Base-by-base conservation (phyloP, 2,329 filamentous ascomycete species). In the Botrytis fabae region DNA sequence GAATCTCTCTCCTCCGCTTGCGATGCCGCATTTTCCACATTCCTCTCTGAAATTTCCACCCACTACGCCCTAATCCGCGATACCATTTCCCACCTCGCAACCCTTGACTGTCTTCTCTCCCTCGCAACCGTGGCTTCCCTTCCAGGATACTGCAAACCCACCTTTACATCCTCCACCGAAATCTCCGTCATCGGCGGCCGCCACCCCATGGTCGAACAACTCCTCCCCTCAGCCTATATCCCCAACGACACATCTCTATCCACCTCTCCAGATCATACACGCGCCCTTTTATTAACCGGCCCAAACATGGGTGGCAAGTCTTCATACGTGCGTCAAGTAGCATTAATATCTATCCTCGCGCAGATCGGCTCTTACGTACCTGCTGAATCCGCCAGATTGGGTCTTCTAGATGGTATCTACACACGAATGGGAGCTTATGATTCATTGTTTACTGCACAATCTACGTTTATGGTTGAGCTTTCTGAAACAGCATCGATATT, bases 291-390 rank as follows among this genome's bases (percentile, higher is more conserved):
- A 72, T 91, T 99, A 78, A 99, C 96, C 0, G 96, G 96, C 0
- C 96, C 96, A 44, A 99, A 99, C 84, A 99, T 99, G 96, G 96
- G 96, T 79, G 96, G 96, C 73, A 99, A 99, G 81, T 97, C 94
- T n/a, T 96, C 92, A 73, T 99, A 97, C 82, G 95, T 99, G 35
- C 93, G 96, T 70, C 93, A 95, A 77, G 90, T 97, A 62, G 95
- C 96, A 16, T 89, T 99, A 10, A 94, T 98, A 75, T 89, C 92
- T 65, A 95, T 99, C 79, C 95, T 99, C 85, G 94, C 94, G 12
- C 96, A 99, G 81, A 92, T 98, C 76, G 96, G 96, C 69, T 97
- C 93, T 54, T 99, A 95, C 82, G 94, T 99, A 0, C 96, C 96
- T 2, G 95, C 95, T 35, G 86, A 87, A 42, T 86, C 89, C 3